Base-by-base conservation (phyloP, 1,284 basidiomycete genomes). In the Cutaneotrichosporon cyanovorans region DNA sequence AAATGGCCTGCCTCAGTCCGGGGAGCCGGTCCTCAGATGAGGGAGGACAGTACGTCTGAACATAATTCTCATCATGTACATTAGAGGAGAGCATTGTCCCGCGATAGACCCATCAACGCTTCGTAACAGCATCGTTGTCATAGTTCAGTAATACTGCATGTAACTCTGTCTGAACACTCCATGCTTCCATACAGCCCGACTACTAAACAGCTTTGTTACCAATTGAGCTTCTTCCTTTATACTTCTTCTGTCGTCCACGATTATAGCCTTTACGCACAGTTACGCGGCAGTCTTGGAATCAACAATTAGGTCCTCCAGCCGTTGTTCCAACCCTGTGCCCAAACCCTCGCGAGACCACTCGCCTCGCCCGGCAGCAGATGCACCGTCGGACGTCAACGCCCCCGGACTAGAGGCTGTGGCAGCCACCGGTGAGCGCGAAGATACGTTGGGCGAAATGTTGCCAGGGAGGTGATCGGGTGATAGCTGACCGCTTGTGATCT, bases 321-420 rank as follows among this genome's bases (percentile, higher is more conserved):
- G 73, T 72, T 88, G 86, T 68, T 86, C 87, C 36, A 89, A 66
- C 0, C 87, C 87, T 50, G 75, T 77, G 1, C 87, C 87, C 12
- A 89, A 68, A 0, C 86, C 87, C 59, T 87, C 83, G 6, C 85
- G 74, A 56, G 85, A 81, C 85, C 85, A 89, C 67, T 88, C 86
- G 0, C 84, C 85, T 23, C 40, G 32, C 21, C 32, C 2, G 25
- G 22, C 3, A 32, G 33, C 18, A 40, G 31, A 11, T 16, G 33
- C n/a, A n/a, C n/a, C n/a, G 15, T 19, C 23, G 11, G 37, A 19
- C 15, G 22, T 21, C 37, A 45, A n/a, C 10, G 7, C 36, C 5
- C 19, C 36, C 3, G 28, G n/a, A 18, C 18, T 40, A 11, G 48
- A 32, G 30, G 30, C 48, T 12, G 49, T 34, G 28, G 51, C 53